Evolutionary conservation across 2,329 filamentous ascomycete species (phyloP).

Genomic region (Fusarium pseudocircinatum): DNA sequence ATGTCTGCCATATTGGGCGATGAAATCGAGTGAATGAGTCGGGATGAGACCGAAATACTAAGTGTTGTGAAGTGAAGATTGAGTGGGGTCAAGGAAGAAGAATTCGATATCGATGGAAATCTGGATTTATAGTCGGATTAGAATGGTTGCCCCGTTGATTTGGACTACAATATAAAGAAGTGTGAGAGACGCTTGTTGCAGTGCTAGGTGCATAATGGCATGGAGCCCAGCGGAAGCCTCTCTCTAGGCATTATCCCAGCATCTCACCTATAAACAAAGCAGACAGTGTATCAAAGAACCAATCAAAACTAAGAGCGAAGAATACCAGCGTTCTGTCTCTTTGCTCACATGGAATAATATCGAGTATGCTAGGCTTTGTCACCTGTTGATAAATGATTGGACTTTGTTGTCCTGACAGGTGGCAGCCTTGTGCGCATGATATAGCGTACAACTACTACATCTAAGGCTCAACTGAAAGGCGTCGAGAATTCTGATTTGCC

Average conservation of each 20-base stretch:
- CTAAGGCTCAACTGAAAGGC: neutral
- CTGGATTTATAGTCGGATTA: neutral
- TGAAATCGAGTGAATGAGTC: neutral
- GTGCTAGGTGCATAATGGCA: neutral
- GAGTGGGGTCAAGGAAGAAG: neutral
- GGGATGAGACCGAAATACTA: neutral
- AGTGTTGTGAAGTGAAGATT: neutral
- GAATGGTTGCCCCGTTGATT: neutral
- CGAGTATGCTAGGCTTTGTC: neutral
- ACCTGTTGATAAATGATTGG: neutral
- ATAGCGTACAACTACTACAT: neutral
- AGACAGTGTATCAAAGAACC: conserved; percentile 2
- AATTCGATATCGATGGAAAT: neutral
- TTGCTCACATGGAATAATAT: neutral
- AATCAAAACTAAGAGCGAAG: neutral
- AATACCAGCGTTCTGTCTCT: neutral
- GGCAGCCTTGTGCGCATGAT: neutral
- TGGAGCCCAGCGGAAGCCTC: neutral
- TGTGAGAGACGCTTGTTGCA: neutral
- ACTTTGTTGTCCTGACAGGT: neutral
- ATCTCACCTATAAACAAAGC: conserved; percentile 4
- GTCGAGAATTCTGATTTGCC: too few species aligned
- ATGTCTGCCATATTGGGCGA: neutral
- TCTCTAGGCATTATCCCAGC: neutral
- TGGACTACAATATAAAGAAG: neutral